Conservation (phyloP, 805 yeast species). For the Cyberlindnera suaveolens region DNA sequence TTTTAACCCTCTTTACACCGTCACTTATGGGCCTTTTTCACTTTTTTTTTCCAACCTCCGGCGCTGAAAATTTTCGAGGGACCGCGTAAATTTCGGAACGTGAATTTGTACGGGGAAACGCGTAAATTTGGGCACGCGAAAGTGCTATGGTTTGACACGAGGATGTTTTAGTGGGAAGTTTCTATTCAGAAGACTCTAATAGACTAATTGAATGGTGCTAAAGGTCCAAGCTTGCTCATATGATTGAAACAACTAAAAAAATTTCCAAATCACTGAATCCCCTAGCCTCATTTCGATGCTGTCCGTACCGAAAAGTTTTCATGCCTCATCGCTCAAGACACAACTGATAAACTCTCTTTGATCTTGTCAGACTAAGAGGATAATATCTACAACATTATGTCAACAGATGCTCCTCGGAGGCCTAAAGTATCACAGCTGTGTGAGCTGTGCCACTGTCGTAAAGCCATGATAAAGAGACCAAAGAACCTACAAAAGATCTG, state of each 20-base stretch:
- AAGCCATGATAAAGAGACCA: slow-evolving; percentile 87
- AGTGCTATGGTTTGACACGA: no score
- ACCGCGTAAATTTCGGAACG: slow-evolving; percentile 8
- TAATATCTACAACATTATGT: not conserved
- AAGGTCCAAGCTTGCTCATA: no score
- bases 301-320: no score
- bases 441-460: slow-evolving; percentile 75
- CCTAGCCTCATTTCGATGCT: no score
- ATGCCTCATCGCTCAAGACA: no score
- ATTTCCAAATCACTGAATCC: no score
- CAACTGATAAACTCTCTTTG: no score
- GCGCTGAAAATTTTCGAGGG: slow-evolving; percentile 10
- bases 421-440: slow-evolving; percentile 47
- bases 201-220: no score
- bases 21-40: slow-evolving; percentile 9
- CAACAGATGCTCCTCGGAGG: not conserved
- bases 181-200: no score
- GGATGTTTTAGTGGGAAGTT: no score
- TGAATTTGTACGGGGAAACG: not conserved
- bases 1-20: not conserved
- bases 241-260: no score
- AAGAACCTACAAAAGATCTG: slow-evolving; percentile 87
- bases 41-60: slow-evolving; percentile 14
- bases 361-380: no score
- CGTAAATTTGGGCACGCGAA: slow-evolving; percentile 13